Conservation (phyloP, 2,329 filamentous ascomycete species). For the Colletotrichum tropicicola region DNA sequence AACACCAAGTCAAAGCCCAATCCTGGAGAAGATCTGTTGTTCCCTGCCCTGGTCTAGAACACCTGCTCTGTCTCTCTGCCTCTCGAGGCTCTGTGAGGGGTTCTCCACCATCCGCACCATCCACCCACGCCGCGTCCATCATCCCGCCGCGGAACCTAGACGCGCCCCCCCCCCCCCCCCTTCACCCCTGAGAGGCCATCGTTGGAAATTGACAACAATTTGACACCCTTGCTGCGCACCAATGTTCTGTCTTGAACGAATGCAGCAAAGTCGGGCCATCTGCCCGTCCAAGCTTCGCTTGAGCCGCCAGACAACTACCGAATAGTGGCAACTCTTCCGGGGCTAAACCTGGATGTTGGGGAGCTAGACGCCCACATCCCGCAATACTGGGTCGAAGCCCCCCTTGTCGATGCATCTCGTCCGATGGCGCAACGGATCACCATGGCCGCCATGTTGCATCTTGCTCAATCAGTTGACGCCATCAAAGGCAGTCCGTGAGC, state of each 20-base stretch:
- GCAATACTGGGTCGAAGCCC: neutral
- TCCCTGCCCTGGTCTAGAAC: slow-evolving; percentile 12
- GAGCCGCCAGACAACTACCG: slow-evolving; percentile 20
- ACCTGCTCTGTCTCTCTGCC: neutral
- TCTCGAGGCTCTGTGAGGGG: neutral
- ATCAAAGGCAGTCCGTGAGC: slow-evolving; percentile 2
- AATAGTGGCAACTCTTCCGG: slow-evolving; percentile 7
- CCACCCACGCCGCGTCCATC: slow-evolving; percentile 1
- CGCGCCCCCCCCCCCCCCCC: neutral
- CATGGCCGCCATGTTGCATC: neutral
- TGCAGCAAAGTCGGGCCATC: neutral
- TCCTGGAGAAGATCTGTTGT: slow-evolving; percentile 11
- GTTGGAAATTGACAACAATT: slow-evolving; percentile 21
- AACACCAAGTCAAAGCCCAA: neutral
- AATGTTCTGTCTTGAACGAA: slow-evolving; percentile 9
- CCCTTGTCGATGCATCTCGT: slow-evolving; percentile 10
- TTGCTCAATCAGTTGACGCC: slow-evolving; percentile 11
- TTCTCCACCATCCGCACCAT: neutral
- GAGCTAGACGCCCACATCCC: slow-evolving; percentile 17
- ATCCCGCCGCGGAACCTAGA: slow-evolving; percentile 2
- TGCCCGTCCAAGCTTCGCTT: neutral
- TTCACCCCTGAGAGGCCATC: slow-evolving; percentile 3
- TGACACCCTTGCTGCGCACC: slow-evolving; percentile 10
- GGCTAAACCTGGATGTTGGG: neutral
- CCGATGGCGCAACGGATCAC: slow-evolving; percentile 15